Evolutionary conservation across 768 basidiomycete species (phyloP), one percentile per base, ranked within the genome.

Genomic region (Tylopilus intermedius): DNA sequence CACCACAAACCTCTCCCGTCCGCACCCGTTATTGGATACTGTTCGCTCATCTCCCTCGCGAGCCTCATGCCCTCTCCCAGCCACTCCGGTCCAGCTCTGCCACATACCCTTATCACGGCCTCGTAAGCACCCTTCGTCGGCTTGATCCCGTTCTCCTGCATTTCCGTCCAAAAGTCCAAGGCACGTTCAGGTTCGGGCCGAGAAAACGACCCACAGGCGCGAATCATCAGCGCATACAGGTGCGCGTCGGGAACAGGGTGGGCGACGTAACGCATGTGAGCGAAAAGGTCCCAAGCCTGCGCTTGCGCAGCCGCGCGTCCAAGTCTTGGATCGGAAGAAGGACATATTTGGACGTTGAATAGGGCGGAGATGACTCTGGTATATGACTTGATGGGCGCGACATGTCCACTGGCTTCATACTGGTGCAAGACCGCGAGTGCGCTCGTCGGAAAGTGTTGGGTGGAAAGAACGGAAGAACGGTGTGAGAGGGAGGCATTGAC

Each of bases 221-320:
- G 78, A 59, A 99, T 92, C 93, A 99, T 96, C 33, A 80, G 65
- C 0, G 83, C 79, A 70, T 92, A 98, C 7, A 94, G 74, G 22
- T 76, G 68, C 13, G 74, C 74, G 56, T 88, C 83, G 0, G 94
- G 94, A 4, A 73, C 72, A 1, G 92, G 84, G 65, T 98, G 93
- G 1, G 95, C 91, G 13, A 90, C 89, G 55, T 96, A 94, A 43
- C 95, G 90, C 90, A 96, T 94, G 68, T 99, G 95, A 2, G 88
- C 75, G 67, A 91, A 97, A 38, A 97, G 79, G 63, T 98, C 91
- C 91, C 92, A 96, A 3, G 90, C 94, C 55, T 90, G 85, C 0
- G 89, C 87, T 30, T 79, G 80, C 2, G 80, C 80, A 1, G 76
- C 60, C 4, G 80, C 72, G 27, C 74, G 57, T 30, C 67, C 67